Conservation (phyloP, 305 asterid genomes). For the Rubia tinctorum region DNA sequence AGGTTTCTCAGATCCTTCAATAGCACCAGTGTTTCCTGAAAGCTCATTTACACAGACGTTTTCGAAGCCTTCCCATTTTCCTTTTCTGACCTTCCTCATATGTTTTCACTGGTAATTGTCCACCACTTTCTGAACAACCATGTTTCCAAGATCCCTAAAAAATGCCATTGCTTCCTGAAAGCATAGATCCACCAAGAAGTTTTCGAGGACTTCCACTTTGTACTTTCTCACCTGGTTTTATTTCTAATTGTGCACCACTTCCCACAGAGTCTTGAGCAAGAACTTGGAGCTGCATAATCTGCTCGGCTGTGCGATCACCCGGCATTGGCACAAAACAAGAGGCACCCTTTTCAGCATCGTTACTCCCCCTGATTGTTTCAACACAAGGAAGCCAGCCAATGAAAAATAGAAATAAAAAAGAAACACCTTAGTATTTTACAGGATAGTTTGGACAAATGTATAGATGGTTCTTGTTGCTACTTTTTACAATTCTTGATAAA, state of each 20-base stretch:
- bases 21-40: neutral
- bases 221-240: neutral
- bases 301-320: slow-evolving; percentile 10
- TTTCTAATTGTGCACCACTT: slow-evolving; percentile 11
- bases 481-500: too few relatives aligned
- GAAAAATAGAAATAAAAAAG: too few relatives aligned
- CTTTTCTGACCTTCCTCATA: neutral
- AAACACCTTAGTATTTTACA: too few relatives aligned
- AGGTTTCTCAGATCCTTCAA: neutral
- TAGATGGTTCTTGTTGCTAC: too few relatives aligned
- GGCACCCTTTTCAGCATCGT: neutral
- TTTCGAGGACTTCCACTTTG: neutral
- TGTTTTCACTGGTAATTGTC: neutral
- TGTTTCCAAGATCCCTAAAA: neutral
- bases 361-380: slow-evolving; percentile 1
- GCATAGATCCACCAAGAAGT: neutral
- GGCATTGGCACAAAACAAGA: neutral
- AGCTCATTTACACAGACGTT: neutral
- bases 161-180: neutral
- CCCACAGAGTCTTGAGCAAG: neutral
- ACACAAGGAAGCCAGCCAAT: too few relatives aligned
- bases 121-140: neutral
- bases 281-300: slow-evolving; percentile 17
- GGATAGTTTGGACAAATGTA: too few relatives aligned
- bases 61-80: neutral